These are phyloP conservation scores for Artemisia annua DNA, from an alignment of 129 eudicot species.

Conservation along the genomic window DNA sequence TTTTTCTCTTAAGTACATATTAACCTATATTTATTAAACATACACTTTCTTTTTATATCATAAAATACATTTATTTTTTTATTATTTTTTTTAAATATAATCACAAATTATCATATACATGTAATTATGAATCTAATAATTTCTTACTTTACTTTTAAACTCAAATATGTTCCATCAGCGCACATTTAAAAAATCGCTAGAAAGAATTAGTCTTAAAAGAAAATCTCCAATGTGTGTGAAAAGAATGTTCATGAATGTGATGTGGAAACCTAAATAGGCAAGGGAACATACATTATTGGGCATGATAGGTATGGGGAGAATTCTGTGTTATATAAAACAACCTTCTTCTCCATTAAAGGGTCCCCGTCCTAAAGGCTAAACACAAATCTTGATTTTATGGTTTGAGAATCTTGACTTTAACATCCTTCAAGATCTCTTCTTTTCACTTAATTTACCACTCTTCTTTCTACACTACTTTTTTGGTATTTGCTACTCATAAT, in stretches of 20 bases:
- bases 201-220: neutral
- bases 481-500: constrained; percentile 40
- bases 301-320: constrained; percentile 33
- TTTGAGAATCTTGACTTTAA: constrained; percentile 48
- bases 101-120: no score
- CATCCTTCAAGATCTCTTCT: constrained; percentile 43
- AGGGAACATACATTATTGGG: constrained; percentile 38
- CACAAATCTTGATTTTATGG: constrained; percentile 37
- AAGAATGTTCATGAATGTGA: constrained; percentile 26
- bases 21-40: no score
- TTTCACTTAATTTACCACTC: constrained; percentile 36
- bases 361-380: constrained; percentile 42
- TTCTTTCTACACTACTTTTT: constrained; percentile 40
- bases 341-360: constrained; percentile 30
- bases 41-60: no score
- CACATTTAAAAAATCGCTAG: no score
- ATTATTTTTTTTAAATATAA: no score
- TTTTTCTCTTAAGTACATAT: no score
- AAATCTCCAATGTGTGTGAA: constrained; percentile 19
- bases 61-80: no score
- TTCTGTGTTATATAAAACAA: constrained; percentile 32
- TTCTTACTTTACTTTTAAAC: no score
- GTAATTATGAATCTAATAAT: no score
- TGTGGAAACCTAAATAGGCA: constrained; percentile 29
- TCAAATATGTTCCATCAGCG: no score